phyloP scores from a whole-genome alignment of 495 filamentous ascomycete genomes.

The Halenospora varia region DNA sequence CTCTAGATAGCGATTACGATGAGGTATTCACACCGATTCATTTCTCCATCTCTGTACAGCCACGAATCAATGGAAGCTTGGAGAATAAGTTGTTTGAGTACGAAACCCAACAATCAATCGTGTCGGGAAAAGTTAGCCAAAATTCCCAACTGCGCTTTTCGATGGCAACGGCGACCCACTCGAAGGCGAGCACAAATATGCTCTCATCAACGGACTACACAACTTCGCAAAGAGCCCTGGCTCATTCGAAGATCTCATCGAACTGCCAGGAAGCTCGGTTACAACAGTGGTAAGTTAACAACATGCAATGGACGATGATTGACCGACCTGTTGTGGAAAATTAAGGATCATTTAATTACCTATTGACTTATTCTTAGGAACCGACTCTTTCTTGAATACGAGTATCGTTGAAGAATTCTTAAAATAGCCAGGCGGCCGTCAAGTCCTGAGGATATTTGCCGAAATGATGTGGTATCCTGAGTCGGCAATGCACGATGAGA shows the following conservation, averaged over 20 bases:
- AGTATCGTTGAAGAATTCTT: neutral
- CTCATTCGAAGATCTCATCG: constrained; percentile 7
- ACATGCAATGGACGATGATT: neutral
- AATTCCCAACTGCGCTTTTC: neutral
- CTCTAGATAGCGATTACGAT: neutral
- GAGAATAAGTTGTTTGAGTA: constrained; percentile 1
- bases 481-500: neutral
- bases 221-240: constrained; percentile 6
- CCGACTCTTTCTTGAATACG: neutral
- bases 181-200: neutral
- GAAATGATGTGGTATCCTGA: neutral
- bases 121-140: constrained; percentile 5
- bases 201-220: constrained; percentile 1
- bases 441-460: neutral
- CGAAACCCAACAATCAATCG: neutral
- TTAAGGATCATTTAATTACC: no score
- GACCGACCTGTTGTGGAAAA: neutral
- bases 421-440: neutral
- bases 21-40: neutral
- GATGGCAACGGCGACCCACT: neutral
- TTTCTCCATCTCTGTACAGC: constrained; percentile 7
- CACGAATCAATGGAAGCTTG: neutral
- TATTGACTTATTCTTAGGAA: no score
- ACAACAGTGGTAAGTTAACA: constrained; percentile 5
- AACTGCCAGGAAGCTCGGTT: constrained; percentile 2